These are phyloP conservation scores for Chiua virens DNA, from an alignment of 768 basidiomycete genomes.

Conservation along the genomic window DNA sequence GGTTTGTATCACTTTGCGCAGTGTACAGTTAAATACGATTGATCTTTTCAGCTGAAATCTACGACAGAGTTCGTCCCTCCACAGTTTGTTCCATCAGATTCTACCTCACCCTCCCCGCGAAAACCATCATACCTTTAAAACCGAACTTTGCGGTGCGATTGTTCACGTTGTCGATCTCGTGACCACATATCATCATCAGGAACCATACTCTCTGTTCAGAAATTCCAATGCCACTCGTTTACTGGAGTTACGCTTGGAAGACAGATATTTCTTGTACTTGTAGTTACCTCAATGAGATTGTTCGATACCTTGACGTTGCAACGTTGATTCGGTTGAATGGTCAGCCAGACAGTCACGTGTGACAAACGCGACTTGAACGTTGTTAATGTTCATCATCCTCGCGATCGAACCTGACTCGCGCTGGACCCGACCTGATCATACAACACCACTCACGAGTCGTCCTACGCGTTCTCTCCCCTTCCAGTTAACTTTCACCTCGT, in stretches of 20 bases:
- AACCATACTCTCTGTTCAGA: not conserved
- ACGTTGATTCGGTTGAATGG: not conserved
- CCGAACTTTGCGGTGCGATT: not conserved
- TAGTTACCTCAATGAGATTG: not conserved
- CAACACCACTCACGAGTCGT: not conserved
- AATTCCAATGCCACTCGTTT: not conserved
- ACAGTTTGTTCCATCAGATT: conserved; percentile 14
- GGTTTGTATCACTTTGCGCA: conserved; percentile 1
- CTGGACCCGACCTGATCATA: not conserved
- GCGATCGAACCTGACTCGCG: conserved; percentile 15
- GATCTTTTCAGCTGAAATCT: conserved; percentile 14
- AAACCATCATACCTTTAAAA: conserved; percentile 14
- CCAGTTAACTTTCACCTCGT: not conserved
- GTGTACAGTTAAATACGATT: conserved; percentile 4
- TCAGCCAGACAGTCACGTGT: conserved; percentile 27
- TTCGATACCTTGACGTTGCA: not conserved
- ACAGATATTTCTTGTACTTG: conserved; percentile 11
- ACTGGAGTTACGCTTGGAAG: not conserved
- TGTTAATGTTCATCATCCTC: conserved; percentile 1
- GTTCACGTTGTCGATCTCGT: not conserved
- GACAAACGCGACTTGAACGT: conserved; percentile 29
- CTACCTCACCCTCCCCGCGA: conserved; percentile 10
- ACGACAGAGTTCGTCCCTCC: conserved; percentile 10
- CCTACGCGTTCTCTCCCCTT: not conserved
- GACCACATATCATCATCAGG: not conserved